These are phyloP conservation scores for Aureobasidium subglaciale DNA, from an alignment of 2,329 filamentous ascomycete genomes.

Conservation along the genomic window DNA sequence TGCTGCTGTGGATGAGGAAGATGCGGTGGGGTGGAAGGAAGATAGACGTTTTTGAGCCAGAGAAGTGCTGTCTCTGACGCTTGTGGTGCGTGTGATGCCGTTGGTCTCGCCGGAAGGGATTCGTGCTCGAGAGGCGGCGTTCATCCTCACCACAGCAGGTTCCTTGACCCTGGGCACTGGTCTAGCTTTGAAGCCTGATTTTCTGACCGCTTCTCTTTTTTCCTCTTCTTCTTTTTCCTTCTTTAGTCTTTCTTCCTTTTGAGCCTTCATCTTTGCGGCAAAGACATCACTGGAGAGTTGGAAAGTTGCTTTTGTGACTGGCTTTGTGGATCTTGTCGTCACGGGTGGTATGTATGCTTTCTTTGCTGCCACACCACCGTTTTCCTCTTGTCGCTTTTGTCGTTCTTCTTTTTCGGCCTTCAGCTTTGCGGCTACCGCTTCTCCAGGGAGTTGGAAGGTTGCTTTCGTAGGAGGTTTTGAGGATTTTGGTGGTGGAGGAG, in stretches of 20 bases:
- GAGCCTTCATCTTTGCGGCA: slow-evolving; percentile 45
- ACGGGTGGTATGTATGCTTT: slow-evolving; percentile 31
- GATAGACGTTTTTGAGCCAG: slow-evolving; percentile 11
- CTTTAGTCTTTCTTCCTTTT: slow-evolving; percentile 32
- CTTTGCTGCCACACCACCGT: not conserved
- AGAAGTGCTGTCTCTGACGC: slow-evolving; percentile 17
- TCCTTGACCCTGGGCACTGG: slow-evolving; percentile 30
- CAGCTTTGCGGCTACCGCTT: slow-evolving; percentile 46
- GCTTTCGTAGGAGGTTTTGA: not conserved
- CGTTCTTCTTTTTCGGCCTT: slow-evolving; percentile 44
- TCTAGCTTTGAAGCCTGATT: slow-evolving; percentile 39
- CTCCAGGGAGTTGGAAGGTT: slow-evolving; percentile 47
- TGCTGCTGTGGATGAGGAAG: not conserved
- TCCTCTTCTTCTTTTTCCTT: slow-evolving; percentile 24
- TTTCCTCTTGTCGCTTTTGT: slow-evolving; percentile 34
- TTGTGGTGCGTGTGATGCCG: slow-evolving; percentile 21
- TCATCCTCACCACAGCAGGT: slow-evolving; percentile 35
- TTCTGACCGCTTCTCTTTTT: slow-evolving; percentile 23
- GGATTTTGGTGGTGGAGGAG: slow-evolving; percentile 17
- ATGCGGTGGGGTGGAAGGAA: slow-evolving; percentile 15
- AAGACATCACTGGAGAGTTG: slow-evolving; percentile 47
- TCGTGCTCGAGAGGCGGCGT: slow-evolving; percentile 36
- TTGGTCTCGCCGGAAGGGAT: slow-evolving; percentile 23
- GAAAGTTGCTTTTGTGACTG: slow-evolving; percentile 45
- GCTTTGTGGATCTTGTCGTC: slow-evolving; percentile 43